phyloP scores from a whole-genome alignment of 2,329 filamentous ascomycete genomes.

The Neofusicoccum umdonicola region DNA sequence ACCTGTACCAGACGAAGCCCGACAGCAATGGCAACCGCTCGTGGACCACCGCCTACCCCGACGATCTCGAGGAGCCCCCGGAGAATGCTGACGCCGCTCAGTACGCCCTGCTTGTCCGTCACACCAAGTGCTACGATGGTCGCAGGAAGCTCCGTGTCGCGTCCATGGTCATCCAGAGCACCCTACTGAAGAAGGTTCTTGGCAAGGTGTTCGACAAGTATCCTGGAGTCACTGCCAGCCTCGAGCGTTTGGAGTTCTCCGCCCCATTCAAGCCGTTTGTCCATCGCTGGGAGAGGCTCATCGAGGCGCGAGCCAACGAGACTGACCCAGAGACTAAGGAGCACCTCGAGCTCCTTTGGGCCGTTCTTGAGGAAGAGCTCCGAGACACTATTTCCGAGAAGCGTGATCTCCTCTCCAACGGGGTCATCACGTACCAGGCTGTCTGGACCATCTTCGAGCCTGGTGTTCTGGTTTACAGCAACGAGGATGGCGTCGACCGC shows the following conservation, averaged over 20 bases:
- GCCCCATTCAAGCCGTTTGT: conserved; percentile 38
- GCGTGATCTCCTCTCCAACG: conserved; percentile 22
- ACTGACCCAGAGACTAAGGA: conserved; percentile 27
- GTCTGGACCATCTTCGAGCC: conserved; percentile 26
- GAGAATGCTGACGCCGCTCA: conserved; percentile 22
- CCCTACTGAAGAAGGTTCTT: conserved; percentile 32
- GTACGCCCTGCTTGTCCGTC: conserved; percentile 23
- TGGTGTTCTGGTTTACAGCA: conserved; percentile 20
- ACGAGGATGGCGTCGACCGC: conserved; percentile 20
- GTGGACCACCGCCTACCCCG: conserved; percentile 17
- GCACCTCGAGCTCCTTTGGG: conserved; percentile 32
- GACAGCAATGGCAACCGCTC: conserved; percentile 10
- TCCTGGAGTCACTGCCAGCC: conserved; percentile 30
- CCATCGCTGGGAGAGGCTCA: conserved; percentile 34
- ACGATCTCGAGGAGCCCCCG: conserved; percentile 13
- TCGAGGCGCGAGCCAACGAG: conserved; percentile 24
- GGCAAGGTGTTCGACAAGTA: conserved; percentile 33
- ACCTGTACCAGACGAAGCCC: conserved; percentile 16
- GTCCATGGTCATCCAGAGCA: conserved; percentile 36
- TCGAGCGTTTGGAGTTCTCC: conserved; percentile 33
- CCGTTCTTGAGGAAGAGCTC: conserved; percentile 19
- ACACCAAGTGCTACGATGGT: conserved; percentile 23
- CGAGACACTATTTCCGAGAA: conserved; percentile 19
- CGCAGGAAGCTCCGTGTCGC: conserved; percentile 20
- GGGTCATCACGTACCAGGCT: conserved; percentile 20